Conservation (phyloP, 2,329 filamentous ascomycete species). For the Colletotrichum musicola region DNA sequence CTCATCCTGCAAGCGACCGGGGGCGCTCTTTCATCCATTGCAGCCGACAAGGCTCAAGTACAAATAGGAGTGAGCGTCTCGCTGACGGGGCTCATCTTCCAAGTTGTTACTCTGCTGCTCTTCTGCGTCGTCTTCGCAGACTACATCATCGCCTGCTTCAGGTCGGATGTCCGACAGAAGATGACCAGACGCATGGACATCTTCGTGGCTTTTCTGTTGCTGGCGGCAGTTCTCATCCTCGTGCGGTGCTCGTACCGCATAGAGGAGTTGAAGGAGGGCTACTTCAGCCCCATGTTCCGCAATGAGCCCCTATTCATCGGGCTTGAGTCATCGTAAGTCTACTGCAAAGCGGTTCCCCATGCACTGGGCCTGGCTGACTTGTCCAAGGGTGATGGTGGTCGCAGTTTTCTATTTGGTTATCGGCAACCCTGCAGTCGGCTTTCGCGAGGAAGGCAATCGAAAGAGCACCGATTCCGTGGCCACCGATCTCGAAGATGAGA, state of each 20-base stretch:
- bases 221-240: conserved; percentile 68
- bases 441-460: neutral
- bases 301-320: conserved; percentile 58
- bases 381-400: conserved; percentile 21
- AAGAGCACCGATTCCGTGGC: neutral
- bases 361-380: neutral
- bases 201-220: conserved; percentile 62
- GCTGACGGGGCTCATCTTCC: conserved; percentile 64
- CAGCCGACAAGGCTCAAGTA: conserved; percentile 37
- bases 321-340: conserved; percentile 53
- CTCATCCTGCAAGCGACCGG: conserved; percentile 66
- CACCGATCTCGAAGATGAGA: neutral
- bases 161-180: conserved; percentile 45
- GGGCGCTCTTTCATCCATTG: conserved; percentile 56
- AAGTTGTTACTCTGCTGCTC: conserved; percentile 61
- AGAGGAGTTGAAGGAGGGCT: conserved; percentile 69
- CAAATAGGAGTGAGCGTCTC: conserved; percentile 61
- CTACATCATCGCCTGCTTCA: conserved; percentile 51
- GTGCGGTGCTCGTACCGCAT: conserved; percentile 70
- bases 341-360: accelerated
- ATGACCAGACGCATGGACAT: conserved; percentile 53
- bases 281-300: conserved; percentile 60
- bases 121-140: conserved; percentile 58
- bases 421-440: conserved; percentile 27
- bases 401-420: conserved; percentile 31